These are phyloP conservation scores for Hypholoma fasciculare DNA, from an alignment of 768 basidiomycete species.

Conservation along the genomic window DNA sequence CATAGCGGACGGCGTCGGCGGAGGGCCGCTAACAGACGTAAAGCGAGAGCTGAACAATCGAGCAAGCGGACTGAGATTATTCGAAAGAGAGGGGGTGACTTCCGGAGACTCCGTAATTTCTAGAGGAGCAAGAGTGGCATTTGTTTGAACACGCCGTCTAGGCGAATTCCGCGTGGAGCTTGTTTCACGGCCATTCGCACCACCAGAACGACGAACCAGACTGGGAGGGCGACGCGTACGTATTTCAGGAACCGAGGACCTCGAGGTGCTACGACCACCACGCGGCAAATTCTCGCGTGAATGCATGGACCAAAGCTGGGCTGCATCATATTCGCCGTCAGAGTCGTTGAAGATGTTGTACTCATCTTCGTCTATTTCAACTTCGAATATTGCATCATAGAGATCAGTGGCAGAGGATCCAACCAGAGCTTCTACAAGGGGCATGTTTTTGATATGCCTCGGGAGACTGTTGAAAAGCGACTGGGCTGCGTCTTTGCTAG, in stretches of 20 bases:
- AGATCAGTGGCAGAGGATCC: conserved; percentile 67
- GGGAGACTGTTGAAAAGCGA: conserved; percentile 66
- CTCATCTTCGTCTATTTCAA: conserved; percentile 48
- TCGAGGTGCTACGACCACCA: conserved; percentile 7
- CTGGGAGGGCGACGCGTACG: conserved; percentile 25
- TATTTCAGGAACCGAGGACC: conserved; percentile 22
- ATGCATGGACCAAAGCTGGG: conserved; percentile 36
- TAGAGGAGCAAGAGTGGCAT: conserved; percentile 16
- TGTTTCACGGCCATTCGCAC: neutral
- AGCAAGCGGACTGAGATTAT: conserved; percentile 46
- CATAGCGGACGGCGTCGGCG: neutral
- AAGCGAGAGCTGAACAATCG: conserved; percentile 38
- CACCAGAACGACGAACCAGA: conserved; percentile 8
- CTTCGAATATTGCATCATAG: conserved; percentile 79
- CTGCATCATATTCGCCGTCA: conserved; percentile 44
- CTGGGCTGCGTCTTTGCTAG: conserved; percentile 51
- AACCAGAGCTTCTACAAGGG: conserved; percentile 74
- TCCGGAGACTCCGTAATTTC: conserved; percentile 15
- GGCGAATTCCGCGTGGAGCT: conserved; percentile 21
- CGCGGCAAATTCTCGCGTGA: conserved; percentile 35
- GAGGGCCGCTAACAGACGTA: conserved; percentile 6
- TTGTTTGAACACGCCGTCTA: conserved; percentile 12
- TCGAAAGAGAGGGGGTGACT: conserved; percentile 18
- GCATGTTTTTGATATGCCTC: conserved; percentile 70
- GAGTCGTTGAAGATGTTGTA: conserved; percentile 51